Evolutionary conservation across 176 grass and related monocot genomes (phyloP), one percentile per base, ranked within the genome.

Genomic region (Alopecurus myosuroides): DNA sequence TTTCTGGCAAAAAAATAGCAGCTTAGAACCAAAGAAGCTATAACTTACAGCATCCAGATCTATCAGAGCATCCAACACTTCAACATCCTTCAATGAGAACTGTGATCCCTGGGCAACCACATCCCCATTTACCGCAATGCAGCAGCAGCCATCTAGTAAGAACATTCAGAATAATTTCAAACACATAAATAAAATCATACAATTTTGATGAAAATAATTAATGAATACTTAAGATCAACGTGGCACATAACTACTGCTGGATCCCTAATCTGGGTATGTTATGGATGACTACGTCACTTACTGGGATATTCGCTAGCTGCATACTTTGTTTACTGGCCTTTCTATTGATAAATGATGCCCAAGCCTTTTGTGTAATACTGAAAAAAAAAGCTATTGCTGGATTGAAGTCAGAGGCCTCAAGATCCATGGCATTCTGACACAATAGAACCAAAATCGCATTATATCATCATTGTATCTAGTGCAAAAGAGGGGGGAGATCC

Each of bases 41-140:
- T 42, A 77, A 79, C 91, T 88, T 88, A 98, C 93, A 64, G 89
- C 93, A 87, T 98, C 96, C 74, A 98, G 91, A 90, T 98, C 96
- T 70, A 98, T 89, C 69, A 91, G 65, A 82, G 93, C 96, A 87
- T 87, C 84, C 85, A 93, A 85, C 61, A 98, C 91, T 92, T 98
- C 96, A 74, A 98, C 91, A 87, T 98, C 96, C 77, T 94, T 98
- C 78, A 98, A 88, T 4, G 96, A 98, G 81, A 98, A 98, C 68
- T 98, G 96, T 13, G 96, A 98, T 83, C 96, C 96, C 61, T 95
- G 93, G n/a, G 91, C 91, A 85, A 98, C 86, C 50, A 98, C 86
- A 70, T 98, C 96, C 28, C 93, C 96, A 26, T 98, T 98, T 8
- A 98, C 93, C 17, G 89, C 91, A 86, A 98, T 87, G 74, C 91